Conservation (phyloP, 1,284 basidiomycete species). For the Cystobasidiaceae sp. region DNA sequence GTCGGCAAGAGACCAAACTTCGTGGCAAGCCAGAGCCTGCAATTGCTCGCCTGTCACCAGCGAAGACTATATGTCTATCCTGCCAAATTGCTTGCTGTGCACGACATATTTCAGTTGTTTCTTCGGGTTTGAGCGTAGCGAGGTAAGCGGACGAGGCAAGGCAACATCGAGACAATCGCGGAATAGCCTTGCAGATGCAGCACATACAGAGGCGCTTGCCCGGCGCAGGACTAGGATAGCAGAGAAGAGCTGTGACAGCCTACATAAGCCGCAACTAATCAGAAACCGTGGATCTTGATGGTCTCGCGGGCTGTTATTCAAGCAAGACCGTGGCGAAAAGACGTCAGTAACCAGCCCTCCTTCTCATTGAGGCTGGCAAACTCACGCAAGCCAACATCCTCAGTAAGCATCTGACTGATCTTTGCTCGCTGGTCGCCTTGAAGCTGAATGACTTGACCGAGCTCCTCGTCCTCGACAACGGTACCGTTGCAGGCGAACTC, state of each 20-base stretch:
- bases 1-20: no score
- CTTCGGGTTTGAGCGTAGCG: no score
- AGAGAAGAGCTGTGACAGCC: neutral
- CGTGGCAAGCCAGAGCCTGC: no score
- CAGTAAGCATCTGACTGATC: slow-evolving; percentile 78
- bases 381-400: slow-evolving; percentile 52
- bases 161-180: neutral
- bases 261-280: slow-evolving; percentile 32
- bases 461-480: slow-evolving; percentile 91
- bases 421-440: slow-evolving; percentile 96
- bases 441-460: slow-evolving; percentile 96
- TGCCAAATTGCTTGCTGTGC: no score
- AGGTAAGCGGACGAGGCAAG: no score
- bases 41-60: no score
- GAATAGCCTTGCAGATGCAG: no score
- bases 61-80: no score
- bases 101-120: no score
- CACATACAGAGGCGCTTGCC: no score
- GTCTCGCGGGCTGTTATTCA: slow-evolving; percentile 58
- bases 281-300: slow-evolving; percentile 85
- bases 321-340: no score
- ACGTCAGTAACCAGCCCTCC: neutral
- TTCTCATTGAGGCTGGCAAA: slow-evolving; percentile 31
- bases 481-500: slow-evolving; percentile 92
- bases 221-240: no score